Evolutionary conservation across 306 rosid genomes (phyloP), one percentile per base, ranked within the genome.

Genomic region (Corylus heterophylla): DNA sequence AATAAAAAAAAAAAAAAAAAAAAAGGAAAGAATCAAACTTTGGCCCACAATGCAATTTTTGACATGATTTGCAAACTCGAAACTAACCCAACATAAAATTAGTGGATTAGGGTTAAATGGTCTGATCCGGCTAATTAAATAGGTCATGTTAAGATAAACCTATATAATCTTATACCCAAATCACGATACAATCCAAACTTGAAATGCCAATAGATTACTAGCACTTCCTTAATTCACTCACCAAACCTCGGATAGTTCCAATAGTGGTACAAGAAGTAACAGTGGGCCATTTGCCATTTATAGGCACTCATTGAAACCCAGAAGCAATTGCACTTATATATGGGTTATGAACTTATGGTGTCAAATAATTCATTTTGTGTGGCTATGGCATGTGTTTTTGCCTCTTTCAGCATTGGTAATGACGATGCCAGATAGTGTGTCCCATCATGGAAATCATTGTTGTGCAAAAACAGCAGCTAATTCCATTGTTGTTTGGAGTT

Each of bases 391-490:
- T 13, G 44, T 35, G 69, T 13, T 13, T 31, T 1, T 5, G 12
- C 13, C 11, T 4, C 69, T 31, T 63, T 63, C 27, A 61, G 67
- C 69, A 13, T 62, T 64, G 31, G 35, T 35, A 14, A 16, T 16
- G 12, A n/a, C 48, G 48, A 14, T 17, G 20, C 69, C 69, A 62
- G 42, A 62, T 29, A 0, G 20, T 64, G 70, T 16, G 70, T 64
- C 70, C 48, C 70, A 64, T 64, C 70, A 35, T 64, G 6, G 11
- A 64, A 35, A 64, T 49, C 22, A 79, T 79, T 56, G 67, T 55
- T 63, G 45, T 44, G 59, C 58, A 47, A 56, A 78, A 56, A 54
- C 51, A 27, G 69, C 8, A 69, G 56, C 42, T 12, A 14, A 4
- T 16, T 22, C 78, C 56, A 50, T 18, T 4, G 42, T 22, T 78